These are phyloP conservation scores for Hypomyces rosellus DNA, from an alignment of 2,329 filamentous ascomycete genomes.

Conservation along the genomic window DNA sequence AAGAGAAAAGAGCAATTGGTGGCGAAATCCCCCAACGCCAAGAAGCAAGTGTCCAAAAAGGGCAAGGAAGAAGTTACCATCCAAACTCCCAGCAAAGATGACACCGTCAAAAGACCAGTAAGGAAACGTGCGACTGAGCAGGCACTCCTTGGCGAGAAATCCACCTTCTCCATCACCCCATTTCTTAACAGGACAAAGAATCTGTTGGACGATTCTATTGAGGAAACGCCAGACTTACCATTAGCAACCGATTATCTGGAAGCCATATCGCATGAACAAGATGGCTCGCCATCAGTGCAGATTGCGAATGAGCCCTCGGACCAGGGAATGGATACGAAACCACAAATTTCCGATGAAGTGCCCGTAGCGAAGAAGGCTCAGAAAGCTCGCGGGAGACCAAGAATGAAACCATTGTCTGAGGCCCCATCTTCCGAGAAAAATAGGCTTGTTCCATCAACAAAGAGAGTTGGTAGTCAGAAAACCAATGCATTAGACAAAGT, in stretches of 20 bases:
- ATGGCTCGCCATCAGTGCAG: no score
- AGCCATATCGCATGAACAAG: no score
- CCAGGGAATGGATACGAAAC: background rate
- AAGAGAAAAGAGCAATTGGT: conserved; percentile 17
- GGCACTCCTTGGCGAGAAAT: conserved; percentile 67
- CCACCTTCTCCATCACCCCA: conserved; percentile 86
- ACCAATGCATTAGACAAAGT: background rate
- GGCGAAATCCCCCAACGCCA: conserved; percentile 31
- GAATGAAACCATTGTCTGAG: conserved; percentile 39
- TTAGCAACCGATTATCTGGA: background rate
- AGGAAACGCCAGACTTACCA: conserved; percentile 8
- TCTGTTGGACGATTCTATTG: conserved; percentile 35
- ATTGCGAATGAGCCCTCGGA: no score
- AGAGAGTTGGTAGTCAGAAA: conserved; percentile 9
- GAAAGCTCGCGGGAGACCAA: conserved; percentile 42
- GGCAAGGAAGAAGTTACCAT: conserved; percentile 40
- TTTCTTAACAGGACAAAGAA: conserved; percentile 73
- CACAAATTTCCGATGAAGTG: conserved; percentile 8
- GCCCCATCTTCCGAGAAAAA: conserved; percentile 42
- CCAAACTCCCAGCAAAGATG: conserved; percentile 39
- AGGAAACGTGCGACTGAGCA: conserved; percentile 55
- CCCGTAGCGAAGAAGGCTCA: conserved; percentile 14
- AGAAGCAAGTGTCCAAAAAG: conserved; percentile 41
- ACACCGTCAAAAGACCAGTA: conserved; percentile 32
- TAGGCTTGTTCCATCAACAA: conserved; percentile 23